Conservation (phyloP, 2,329 filamentous ascomycete species). For the Intubia oerlemansii region DNA sequence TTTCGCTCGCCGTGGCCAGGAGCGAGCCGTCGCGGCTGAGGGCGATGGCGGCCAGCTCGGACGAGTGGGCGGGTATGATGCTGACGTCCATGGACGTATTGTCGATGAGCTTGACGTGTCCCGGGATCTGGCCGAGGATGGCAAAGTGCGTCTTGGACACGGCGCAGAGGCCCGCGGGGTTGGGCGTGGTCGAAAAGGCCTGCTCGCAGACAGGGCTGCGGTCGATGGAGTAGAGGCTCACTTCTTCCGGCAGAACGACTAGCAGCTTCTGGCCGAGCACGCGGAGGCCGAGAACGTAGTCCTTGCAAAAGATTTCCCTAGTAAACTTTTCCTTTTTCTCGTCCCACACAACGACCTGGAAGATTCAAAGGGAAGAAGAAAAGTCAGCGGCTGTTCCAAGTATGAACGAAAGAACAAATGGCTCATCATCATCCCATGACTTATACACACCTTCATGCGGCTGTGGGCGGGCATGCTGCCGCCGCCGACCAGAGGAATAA, state of each 20-base stretch:
- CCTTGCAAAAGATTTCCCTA: slow-evolving; percentile 62
- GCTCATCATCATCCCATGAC: too few species aligned
- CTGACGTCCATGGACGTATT: slow-evolving; percentile 61
- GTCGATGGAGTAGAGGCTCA: slow-evolving; percentile 62
- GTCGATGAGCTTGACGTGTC: slow-evolving; percentile 78
- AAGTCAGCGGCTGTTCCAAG: too few species aligned
- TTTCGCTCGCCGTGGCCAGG: slow-evolving; percentile 78
- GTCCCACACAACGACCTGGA: slow-evolving; percentile 72
- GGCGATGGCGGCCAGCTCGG: slow-evolving; percentile 54
- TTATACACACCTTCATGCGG: slow-evolving; percentile 62
- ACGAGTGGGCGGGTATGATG: slow-evolving; percentile 81
- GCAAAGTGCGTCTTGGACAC: slow-evolving; percentile 50
- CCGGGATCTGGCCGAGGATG: slow-evolving; percentile 70
- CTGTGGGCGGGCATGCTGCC: slow-evolving; percentile 70
- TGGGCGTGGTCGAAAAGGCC: slow-evolving; percentile 70
- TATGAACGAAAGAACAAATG: too few species aligned
- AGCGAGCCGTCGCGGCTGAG: slow-evolving; percentile 63
- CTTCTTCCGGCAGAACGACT: slow-evolving; percentile 61
- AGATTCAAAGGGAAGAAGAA: too few species aligned
- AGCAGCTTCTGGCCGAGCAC: slow-evolving; percentile 57
- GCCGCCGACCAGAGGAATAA: slow-evolving; percentile 74
- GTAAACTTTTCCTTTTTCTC: slow-evolving; percentile 52
- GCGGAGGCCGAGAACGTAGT: slow-evolving; percentile 59
- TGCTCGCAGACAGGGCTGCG: slow-evolving; percentile 49
- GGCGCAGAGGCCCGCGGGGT: slow-evolving; percentile 60